Base-by-base conservation (phyloP, 2,329 filamentous ascomycete genomes). In the Trichoderma arundinaceum region DNA sequence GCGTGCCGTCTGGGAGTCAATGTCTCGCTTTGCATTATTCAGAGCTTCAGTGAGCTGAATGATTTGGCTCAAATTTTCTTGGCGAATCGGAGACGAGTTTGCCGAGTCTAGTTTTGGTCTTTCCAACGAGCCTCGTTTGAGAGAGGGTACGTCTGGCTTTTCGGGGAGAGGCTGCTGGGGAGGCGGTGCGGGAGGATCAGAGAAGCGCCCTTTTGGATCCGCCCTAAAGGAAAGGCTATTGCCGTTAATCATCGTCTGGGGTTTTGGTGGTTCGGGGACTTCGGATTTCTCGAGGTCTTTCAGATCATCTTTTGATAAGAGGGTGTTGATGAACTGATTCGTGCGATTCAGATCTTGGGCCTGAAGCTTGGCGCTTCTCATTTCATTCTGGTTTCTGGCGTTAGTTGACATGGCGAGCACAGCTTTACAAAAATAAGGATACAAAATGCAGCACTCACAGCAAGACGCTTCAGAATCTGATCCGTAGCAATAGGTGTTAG, bases 131-230 rank as follows among this genome's bases (percentile, higher is more conserved):
- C 84, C 84, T 64, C 93, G 86, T 74, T 92, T 93, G 35, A 97
- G 77, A 0, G 92, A 87, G 0, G 89, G 86, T 0, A 84, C 87
- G 77, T 96, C 92, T 0, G 94, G 94, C 76, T 97, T 97, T 75
- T 97, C 94, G 1, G 94, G 94, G 6, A 98, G 82, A 13, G 94
- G 94, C 71, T 96, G 94, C 71, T 96, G 93, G 33, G 94, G 94
- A 32, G 94, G 94, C 7, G 94, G 94, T 22, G 94, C 94, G 4
- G 94, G 94, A 58, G 94, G 94, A 66, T 97, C 94, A 1, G 92
- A 95, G 75, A 97, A 98, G 60, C 93, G 87, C 4, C 91, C 87
- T 72, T 95, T 94, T 46, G 89, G 82, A 73, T 97, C 93, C 19
- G 88, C 80, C 70, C 92, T 90, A 72, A 86, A 86, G 0, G 84